Evolutionary conservation across 768 basidiomycete genomes (phyloP).

Genomic region (Suillus hirtellus): DNA sequence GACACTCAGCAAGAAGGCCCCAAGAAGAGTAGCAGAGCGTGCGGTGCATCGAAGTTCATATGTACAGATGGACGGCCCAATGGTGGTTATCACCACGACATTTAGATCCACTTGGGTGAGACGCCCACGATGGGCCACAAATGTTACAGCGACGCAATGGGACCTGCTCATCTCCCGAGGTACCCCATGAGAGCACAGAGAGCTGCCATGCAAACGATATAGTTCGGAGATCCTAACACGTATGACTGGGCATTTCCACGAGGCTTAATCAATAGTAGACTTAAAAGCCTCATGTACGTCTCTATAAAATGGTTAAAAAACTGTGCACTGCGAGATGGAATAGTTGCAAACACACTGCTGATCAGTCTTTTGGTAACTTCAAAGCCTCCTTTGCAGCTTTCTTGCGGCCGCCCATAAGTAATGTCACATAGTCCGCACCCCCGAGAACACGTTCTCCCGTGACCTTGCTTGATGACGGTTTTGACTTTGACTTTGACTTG

Average conservation of each 20-base stretch:
- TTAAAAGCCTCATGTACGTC: not conserved
- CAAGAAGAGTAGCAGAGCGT: no score
- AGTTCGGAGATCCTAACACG: not conserved
- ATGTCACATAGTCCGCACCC: constrained; percentile 73
- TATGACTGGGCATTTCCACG: not conserved
- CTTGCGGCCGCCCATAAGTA: constrained; percentile 70
- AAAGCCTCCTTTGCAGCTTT: constrained; percentile 66
- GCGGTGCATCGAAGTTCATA: not conserved
- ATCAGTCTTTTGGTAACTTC: constrained; percentile 46
- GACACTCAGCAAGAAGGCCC: no score
- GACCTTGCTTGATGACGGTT: constrained; percentile 1
- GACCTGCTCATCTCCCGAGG: not conserved
- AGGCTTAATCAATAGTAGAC: not conserved
- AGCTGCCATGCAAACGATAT: not conserved
- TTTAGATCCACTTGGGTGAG: not conserved
- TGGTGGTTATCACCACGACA: not conserved
- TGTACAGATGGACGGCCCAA: not conserved
- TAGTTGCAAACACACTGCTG: constrained; percentile 37
- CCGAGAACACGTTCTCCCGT: constrained; percentile 54
- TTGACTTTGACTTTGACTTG: constrained; percentile 24
- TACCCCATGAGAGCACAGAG: not conserved
- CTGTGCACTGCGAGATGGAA: constrained; percentile 63
- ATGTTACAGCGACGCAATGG: not conserved
- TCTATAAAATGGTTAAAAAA: constrained; percentile 78
- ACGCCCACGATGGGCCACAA: not conserved